These are phyloP conservation scores for Schizophyllum commune DNA, from an alignment of 1,284 basidiomycete species.

Conservation along the genomic window DNA sequence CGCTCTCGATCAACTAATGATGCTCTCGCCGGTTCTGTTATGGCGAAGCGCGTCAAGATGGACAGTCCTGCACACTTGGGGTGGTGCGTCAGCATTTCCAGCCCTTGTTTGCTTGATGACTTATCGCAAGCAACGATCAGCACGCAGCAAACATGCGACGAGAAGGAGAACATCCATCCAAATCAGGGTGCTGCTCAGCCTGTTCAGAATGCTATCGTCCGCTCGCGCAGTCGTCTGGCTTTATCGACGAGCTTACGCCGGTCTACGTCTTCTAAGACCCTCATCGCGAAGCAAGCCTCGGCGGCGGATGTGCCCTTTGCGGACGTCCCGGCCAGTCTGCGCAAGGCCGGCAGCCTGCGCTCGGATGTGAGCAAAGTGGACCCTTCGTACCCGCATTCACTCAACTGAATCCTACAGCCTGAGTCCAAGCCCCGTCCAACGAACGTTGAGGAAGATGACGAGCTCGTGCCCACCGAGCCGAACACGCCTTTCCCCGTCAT, in stretches of 20 bases:
- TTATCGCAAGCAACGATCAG: too few species aligned
- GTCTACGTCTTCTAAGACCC: background rate
- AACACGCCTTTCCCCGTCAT: constrained; percentile 5
- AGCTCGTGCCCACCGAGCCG: constrained; percentile 6
- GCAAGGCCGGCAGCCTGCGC: constrained; percentile 9
- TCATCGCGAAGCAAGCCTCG: background rate
- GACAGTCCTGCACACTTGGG: too few species aligned
- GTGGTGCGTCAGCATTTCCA: too few species aligned
- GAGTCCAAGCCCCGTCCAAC: background rate
- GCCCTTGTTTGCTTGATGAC: too few species aligned
- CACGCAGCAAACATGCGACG: too few species aligned
- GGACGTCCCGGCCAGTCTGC: constrained; percentile 9
- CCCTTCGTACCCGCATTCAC: background rate
- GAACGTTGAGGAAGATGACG: background rate
- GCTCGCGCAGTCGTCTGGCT: too few species aligned
- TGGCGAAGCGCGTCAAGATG: background rate
- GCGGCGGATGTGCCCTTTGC: background rate
- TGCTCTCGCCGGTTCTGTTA: background rate
- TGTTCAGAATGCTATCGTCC: too few species aligned
- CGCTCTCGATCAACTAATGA: background rate
- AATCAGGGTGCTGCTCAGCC: too few species aligned
- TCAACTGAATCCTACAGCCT: background rate
- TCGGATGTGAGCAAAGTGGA: background rate
- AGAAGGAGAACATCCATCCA: too few species aligned
- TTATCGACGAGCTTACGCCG: too few species aligned